These are phyloP conservation scores for Psidium guajava DNA, from an alignment of 345 rosid genomes.

Conservation along the genomic window DNA sequence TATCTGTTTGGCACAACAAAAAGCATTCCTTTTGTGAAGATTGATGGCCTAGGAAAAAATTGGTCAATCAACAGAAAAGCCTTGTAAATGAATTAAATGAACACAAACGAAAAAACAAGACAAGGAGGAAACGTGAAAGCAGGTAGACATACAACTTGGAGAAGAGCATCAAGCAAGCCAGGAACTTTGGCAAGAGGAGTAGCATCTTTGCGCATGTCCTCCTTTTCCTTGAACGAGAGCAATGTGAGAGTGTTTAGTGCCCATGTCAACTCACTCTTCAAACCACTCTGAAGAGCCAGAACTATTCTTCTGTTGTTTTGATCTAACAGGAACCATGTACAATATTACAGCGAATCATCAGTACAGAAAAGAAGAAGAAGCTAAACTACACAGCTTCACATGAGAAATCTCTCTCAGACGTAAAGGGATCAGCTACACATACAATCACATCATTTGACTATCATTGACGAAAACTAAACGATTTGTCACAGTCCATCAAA, in stretches of 20 bases:
- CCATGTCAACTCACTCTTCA: slow-evolving; percentile 94
- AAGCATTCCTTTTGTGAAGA: not conserved
- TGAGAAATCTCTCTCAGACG: not conserved
- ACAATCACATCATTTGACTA: not conserved
- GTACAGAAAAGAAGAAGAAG: not conserved
- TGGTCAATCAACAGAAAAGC: not conserved
- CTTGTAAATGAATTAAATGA: not conserved
- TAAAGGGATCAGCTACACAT: not conserved
- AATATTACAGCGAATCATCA: not conserved
- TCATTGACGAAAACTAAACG: not conserved
- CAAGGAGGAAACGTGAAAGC: not conserved
- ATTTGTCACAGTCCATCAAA: not conserved
- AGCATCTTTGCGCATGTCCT: slow-evolving; percentile 74
- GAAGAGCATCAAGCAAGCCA: slow-evolving; percentile 95
- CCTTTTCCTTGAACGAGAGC: slow-evolving; percentile 92
- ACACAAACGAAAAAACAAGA: not conserved
- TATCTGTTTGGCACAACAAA: slow-evolving; percentile 34
- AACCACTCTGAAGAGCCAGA: slow-evolving; percentile 90
- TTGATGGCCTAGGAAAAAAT: not conserved
- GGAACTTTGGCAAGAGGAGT: slow-evolving; percentile 81
- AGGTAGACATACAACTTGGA: slow-evolving; percentile 56
- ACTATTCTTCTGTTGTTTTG: slow-evolving; percentile 88
- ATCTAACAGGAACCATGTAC: slow-evolving; percentile 23
- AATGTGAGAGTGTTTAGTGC: slow-evolving; percentile 84
- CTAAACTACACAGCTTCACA: not conserved